A percentile compares a stretch with the other conserved stretches of the same genome.
phyloP scores from a whole-genome alignment of 805 yeast genomes.

The Yarrowia phangngaensis region DNA sequence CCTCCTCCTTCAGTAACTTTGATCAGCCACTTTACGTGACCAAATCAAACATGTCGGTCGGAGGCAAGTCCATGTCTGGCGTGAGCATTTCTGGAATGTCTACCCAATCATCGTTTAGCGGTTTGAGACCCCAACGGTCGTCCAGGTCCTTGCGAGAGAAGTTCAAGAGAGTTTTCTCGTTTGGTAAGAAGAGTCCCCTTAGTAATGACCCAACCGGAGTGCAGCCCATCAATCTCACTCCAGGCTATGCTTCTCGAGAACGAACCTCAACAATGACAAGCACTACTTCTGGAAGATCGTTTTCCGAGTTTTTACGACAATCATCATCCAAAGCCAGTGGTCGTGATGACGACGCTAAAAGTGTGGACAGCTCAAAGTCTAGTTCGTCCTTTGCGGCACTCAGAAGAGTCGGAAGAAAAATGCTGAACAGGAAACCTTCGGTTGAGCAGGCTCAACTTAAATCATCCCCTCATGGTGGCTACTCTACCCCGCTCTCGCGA shows the following conservation, averaged over 20 bases:
- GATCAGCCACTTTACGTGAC: slow-evolving; percentile 9
- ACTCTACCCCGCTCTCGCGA: slow-evolving; percentile 5
- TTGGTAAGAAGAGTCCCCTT: not conserved
- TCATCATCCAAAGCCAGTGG: slow-evolving; percentile 20
- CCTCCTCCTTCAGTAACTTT: slow-evolving; percentile 6
- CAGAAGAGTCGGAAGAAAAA: slow-evolving; percentile 13
- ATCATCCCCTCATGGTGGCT: slow-evolving; percentile 1
- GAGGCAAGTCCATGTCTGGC: slow-evolving; percentile 17
- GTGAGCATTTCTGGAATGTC: slow-evolving; percentile 9
- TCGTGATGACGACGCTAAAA: slow-evolving; percentile 5
- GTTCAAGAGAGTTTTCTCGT: slow-evolving; percentile 19
- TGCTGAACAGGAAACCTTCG: slow-evolving; percentile 7
- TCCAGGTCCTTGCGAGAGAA: slow-evolving; percentile 7
- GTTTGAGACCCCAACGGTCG: slow-evolving; percentile 14
- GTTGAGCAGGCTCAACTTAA: slow-evolving; percentile 10
- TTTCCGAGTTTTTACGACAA: slow-evolving; percentile 16
- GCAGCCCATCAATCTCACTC: slow-evolving; percentile 3
- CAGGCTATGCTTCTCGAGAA: not conserved
- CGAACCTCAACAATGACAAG: slow-evolving; percentile 19
- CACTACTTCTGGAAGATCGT: slow-evolving; percentile 12
- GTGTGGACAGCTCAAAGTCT: not conserved
- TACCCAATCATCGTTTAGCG: slow-evolving; percentile 6
- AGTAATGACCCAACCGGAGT: slow-evolving; percentile 7
- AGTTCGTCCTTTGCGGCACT: slow-evolving; percentile 17
- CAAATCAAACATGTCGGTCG: slow-evolving; percentile 20